Conservation (phyloP, 441 rosid species). For the Codiaeum variegatum region DNA sequence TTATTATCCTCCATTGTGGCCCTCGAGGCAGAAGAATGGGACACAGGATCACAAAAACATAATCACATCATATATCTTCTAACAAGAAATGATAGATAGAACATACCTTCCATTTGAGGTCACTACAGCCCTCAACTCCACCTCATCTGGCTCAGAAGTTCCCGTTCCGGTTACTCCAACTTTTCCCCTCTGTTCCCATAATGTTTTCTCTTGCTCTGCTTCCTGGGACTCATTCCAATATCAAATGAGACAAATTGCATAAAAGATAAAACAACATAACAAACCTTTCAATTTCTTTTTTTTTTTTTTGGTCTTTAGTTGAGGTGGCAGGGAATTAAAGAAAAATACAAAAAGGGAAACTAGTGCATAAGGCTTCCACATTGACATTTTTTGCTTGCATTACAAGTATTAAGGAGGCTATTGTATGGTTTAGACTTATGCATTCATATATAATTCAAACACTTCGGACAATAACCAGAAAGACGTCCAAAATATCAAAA, state of each 20-base stretch:
- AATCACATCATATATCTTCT: background rate
- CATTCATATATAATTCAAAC: too few relatives aligned
- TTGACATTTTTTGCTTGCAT: background rate
- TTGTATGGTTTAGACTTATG: background rate
- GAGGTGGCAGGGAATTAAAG: background rate
- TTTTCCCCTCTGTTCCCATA: conserved; percentile 35
- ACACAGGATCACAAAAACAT: background rate
- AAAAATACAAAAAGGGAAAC: background rate
- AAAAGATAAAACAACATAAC: conserved; percentile 6
- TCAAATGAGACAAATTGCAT: conserved; percentile 21
- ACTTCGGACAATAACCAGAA: too few relatives aligned
- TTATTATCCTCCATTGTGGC: background rate
- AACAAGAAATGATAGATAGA: background rate
- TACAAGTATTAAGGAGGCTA: background rate
- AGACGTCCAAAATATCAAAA: too few relatives aligned
- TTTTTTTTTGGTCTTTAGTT: background rate
- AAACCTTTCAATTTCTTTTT: conserved; percentile 55
- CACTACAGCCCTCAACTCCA: conserved; percentile 35
- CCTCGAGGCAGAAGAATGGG: conserved; percentile 2
- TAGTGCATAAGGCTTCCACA: background rate
- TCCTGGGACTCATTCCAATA: conserved; percentile 42
- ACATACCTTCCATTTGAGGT: conserved; percentile 68
- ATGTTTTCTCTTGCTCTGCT: conserved; percentile 66
- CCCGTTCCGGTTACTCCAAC: conserved; percentile 43
- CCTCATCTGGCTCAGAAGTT: conserved; percentile 34